Evolutionary conservation across 371 early-diverging fungal genomes (phyloP).

Genomic region (Saksenaea oblongispora): DNA sequence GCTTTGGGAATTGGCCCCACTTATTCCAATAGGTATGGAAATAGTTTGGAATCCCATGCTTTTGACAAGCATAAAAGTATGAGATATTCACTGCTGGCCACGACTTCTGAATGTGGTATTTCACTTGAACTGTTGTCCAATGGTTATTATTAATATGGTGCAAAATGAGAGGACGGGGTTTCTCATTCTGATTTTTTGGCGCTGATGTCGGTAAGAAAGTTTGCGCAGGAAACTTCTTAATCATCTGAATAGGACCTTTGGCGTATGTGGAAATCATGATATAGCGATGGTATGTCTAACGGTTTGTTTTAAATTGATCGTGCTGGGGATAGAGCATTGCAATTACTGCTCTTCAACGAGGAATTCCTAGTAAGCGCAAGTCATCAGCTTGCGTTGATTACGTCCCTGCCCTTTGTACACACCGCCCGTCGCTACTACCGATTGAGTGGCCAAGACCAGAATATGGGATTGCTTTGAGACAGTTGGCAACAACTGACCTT

Average conservation of each 20-base stretch:
- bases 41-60: no score
- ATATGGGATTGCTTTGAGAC: slow-evolving; percentile 50
- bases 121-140: background rate
- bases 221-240: background rate
- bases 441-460: slow-evolving; percentile 65
- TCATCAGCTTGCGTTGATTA: no score
- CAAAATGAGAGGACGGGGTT: background rate
- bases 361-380: no score
- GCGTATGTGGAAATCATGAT: no score
- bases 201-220: background rate
- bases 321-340: no score
- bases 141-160: background rate
- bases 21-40: no score
- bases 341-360: no score
- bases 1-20: no score
- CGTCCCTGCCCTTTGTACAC: slow-evolving; percentile 64
- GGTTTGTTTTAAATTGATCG: no score
- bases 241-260: no score
- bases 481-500: no score
- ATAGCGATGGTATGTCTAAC: no score
- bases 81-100: background rate
- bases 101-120: background rate
- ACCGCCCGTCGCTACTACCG: slow-evolving; percentile 69
- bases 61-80: background rate
- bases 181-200: background rate